Conservation (phyloP, 306 rosid genomes). For the Prunus padus region DNA sequence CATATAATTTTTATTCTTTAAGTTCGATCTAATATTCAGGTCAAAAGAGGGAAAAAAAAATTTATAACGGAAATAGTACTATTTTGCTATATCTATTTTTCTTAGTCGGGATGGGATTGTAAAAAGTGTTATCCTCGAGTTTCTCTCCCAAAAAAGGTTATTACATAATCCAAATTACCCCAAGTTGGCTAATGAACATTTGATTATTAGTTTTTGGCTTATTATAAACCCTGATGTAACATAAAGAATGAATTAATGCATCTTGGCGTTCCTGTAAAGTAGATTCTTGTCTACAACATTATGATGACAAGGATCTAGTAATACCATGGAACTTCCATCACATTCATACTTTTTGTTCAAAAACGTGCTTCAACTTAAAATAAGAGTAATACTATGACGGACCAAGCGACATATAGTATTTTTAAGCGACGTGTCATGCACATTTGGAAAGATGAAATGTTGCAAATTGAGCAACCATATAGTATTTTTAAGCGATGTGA, state of each 20-base stretch:
- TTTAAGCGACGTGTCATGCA: not conserved
- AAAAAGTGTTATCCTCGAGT: too few species aligned
- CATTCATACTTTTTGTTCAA: not conserved
- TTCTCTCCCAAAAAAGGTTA: not conserved
- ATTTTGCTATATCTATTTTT: too few species aligned
- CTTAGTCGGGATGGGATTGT: rapidly evolving
- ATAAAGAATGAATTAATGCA: not conserved
- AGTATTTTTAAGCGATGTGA: too few species aligned
- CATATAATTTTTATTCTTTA: not conserved
- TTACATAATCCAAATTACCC: slow-evolving; percentile 5
- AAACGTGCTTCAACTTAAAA: not conserved
- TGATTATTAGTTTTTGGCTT: not conserved
- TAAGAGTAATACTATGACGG: not conserved
- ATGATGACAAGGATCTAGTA: slow-evolving; percentile 4
- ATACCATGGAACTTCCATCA: not conserved
- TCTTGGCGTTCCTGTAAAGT: slow-evolving; percentile 6
- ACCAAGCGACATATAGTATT: not conserved
- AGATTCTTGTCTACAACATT: not conserved
- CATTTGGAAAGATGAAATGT: not conserved
- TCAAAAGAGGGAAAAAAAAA: not conserved
- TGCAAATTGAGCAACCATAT: too few species aligned
- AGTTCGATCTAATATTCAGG: not conserved
- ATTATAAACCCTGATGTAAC: not conserved
- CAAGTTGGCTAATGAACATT: not conserved
- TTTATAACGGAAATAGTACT: rapidly evolving